phyloP scores from a whole-genome alignment of 768 basidiomycete genomes.

The Lactarius sp. region DNA sequence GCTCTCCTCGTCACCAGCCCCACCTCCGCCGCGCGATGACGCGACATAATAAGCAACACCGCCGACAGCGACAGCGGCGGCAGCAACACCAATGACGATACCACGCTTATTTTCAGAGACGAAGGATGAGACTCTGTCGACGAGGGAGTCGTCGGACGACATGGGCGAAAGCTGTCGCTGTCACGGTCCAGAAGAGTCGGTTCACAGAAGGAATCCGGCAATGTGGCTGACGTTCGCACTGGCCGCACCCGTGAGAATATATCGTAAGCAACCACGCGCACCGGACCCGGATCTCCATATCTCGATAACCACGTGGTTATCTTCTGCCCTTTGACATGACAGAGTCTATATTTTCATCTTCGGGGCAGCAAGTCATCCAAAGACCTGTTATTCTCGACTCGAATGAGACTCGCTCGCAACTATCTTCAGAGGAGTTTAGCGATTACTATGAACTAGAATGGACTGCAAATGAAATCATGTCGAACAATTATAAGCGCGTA shows the following conservation, averaged over 20 bases:
- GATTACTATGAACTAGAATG: slow-evolving; percentile 71
- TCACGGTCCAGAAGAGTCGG: neutral
- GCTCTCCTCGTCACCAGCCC: slow-evolving; percentile 24
- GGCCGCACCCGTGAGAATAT: slow-evolving; percentile 8
- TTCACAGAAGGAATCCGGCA: neutral
- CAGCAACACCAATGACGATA: slow-evolving; percentile 67
- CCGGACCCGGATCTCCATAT: too few relatives aligned
- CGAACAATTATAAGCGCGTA: slow-evolving; percentile 67
- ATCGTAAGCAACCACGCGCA: neutral
- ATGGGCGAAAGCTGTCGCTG: slow-evolving; percentile 23
- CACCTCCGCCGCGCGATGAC: slow-evolving; percentile 41
- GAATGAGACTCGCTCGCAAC: slow-evolving; percentile 33
- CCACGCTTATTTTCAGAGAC: slow-evolving; percentile 75
- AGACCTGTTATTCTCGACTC: slow-evolving; percentile 47
- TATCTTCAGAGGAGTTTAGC: slow-evolving; percentile 42
- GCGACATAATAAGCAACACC: slow-evolving; percentile 75
- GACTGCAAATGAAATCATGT: slow-evolving; percentile 56
- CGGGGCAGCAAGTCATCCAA: slow-evolving; percentile 60
- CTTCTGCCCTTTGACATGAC: slow-evolving; percentile 1
- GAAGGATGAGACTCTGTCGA: slow-evolving; percentile 64
- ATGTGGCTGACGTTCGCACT: neutral
- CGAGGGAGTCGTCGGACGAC: slow-evolving; percentile 35
- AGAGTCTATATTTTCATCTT: slow-evolving; percentile 43
- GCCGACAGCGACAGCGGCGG: slow-evolving; percentile 63
- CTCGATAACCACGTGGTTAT: slow-evolving; percentile 17